Percentiles rank a stretch among this genome's conserved stretches.
Conservation (phyloP, 2,329 filamentous ascomycete species). For the Microascus cirrosus region DNA sequence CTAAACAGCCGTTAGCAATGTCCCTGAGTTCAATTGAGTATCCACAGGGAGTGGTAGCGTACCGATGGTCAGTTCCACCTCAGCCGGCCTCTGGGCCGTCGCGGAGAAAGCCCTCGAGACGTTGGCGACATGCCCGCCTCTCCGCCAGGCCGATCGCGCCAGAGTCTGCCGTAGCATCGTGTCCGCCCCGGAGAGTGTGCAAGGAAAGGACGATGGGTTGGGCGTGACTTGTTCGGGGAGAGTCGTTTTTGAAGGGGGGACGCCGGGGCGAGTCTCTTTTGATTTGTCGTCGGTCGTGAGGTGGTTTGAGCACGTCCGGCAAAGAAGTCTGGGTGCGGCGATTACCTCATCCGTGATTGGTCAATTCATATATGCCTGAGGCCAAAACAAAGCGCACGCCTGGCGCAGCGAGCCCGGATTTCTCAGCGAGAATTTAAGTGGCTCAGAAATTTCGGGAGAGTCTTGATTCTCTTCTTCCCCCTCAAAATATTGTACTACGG, state of each 20-base stretch:
- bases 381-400: constrained; percentile 9
- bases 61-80: constrained; percentile 97
- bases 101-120: constrained; percentile 73
- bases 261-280: constrained; percentile 1
- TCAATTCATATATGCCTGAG: constrained; percentile 23
- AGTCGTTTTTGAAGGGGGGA: background rate
- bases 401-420: background rate
- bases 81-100: constrained; percentile 66
- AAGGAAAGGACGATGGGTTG: constrained; percentile 14
- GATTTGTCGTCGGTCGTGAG: background rate
- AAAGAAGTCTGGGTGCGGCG: constrained; percentile 6
- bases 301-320: constrained; percentile 7
- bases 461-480: constrained; percentile 28
- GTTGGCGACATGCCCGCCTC: constrained; percentile 44
- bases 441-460: constrained; percentile 6
- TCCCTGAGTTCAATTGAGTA: constrained; percentile 17
- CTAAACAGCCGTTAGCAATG: constrained; percentile 34
- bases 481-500: constrained; percentile 47
- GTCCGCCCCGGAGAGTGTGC: constrained; percentile 40
- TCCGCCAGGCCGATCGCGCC: constrained; percentile 58
- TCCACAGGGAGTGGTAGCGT: constrained; percentile 14
- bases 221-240: constrained; percentile 2
- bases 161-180: constrained; percentile 60
- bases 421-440: background rate
- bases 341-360: constrained; percentile 32